phyloP scores from a whole-genome alignment of 2,329 filamentous ascomycete genomes.

The Microdochium nivale region DNA sequence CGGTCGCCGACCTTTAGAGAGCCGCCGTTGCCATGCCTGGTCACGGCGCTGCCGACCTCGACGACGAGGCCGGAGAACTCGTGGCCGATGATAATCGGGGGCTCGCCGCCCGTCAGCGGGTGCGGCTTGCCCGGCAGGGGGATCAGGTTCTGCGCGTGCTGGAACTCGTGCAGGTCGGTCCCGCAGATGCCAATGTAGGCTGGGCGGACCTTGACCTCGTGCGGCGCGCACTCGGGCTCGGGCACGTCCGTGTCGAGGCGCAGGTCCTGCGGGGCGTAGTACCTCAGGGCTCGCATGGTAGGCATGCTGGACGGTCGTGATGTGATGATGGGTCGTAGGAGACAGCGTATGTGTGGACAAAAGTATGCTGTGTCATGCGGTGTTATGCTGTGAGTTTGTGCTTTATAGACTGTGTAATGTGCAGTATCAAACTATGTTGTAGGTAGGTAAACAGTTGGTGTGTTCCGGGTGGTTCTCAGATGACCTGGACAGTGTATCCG shows the following conservation, averaged over 20 bases:
- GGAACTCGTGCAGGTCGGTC: conserved; percentile 23
- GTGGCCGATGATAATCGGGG: conserved; percentile 55
- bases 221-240: conserved; percentile 11
- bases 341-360: too few relatives aligned
- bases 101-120: conserved; percentile 44
- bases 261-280: conserved; percentile 11
- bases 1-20: conserved; percentile 43
- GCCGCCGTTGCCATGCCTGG: conserved; percentile 3
- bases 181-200: conserved; percentile 24
- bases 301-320: background rate
- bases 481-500: too few relatives aligned
- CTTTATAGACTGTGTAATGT: too few relatives aligned
- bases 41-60: conserved; percentile 44
- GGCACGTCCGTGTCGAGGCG: conserved; percentile 9
- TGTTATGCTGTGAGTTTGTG: too few relatives aligned
- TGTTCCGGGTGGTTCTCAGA: too few relatives aligned
- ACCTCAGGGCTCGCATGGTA: conserved; percentile 12
- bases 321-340: too few relatives aligned
- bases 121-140: conserved; percentile 32
- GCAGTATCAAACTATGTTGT: too few relatives aligned
- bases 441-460: too few relatives aligned
- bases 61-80: conserved; percentile 54
- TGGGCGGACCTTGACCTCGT: conserved; percentile 16
- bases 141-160: conserved; percentile 18
- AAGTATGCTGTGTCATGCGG: too few relatives aligned